Conservation (phyloP, 441 rosid species). For the Codiaeum variegatum region DNA sequence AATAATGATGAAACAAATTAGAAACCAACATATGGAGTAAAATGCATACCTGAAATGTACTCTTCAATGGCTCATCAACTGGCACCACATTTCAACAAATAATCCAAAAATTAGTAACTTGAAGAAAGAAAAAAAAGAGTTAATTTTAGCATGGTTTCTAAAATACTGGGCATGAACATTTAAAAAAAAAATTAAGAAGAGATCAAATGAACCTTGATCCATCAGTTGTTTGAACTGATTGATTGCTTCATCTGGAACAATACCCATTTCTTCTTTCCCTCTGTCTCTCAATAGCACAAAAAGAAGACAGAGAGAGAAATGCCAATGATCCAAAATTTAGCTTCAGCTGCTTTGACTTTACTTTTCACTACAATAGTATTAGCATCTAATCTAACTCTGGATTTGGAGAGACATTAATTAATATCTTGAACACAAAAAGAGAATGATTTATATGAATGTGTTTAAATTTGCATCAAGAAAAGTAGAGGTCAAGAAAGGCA, state of each 20-base stretch:
- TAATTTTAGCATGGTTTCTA: background rate
- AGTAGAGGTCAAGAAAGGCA: slow-evolving; percentile 19
- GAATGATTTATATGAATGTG: background rate
- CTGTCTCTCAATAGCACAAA: background rate
- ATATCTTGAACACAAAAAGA: background rate
- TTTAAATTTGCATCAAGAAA: background rate
- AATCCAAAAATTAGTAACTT: slow-evolving; percentile 6
- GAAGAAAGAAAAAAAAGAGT: background rate
- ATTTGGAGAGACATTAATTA: background rate
- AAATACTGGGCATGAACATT: background rate
- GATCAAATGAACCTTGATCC: slow-evolving; percentile 59
- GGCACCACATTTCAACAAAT: slow-evolving; percentile 26
- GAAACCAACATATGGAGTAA: slow-evolving; percentile 5
- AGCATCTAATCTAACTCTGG: slow-evolving; percentile 1
- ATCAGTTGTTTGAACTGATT: slow-evolving; percentile 52
- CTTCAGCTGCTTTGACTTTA: slow-evolving; percentile 9
- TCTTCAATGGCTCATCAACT: slow-evolving; percentile 78
- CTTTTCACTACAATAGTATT: background rate
- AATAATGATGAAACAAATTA: background rate
- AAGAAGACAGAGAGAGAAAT: background rate
- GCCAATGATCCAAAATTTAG: background rate
- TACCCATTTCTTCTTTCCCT: slow-evolving; percentile 40
- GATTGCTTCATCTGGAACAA: slow-evolving; percentile 60
- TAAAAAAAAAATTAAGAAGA: slow-evolving; percentile 8
- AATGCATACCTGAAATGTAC: slow-evolving; percentile 55